Percentiles rank a stretch among this genome's conserved stretches.
Evolutionary conservation across 495 filamentous ascomycete genomes (phyloP).

Genomic region (Cetradonia linearis): DNA sequence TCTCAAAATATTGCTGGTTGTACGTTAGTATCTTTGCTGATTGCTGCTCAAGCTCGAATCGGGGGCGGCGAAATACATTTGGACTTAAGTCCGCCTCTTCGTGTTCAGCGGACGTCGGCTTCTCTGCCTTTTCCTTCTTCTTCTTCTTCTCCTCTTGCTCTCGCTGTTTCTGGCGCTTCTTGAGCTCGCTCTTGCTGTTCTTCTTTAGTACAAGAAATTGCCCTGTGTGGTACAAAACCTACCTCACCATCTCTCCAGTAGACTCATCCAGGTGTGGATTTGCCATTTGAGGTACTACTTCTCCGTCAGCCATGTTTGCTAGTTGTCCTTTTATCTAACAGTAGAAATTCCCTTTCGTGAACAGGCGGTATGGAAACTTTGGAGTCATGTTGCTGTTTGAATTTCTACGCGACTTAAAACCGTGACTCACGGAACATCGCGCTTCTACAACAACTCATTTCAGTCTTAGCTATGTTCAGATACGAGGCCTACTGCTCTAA

Average conservation of each 20-base stretch:
- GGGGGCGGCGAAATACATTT: slow-evolving; percentile 50
- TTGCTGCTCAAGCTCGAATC: background rate
- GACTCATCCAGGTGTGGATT: slow-evolving; percentile 49
- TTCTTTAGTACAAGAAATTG: background rate
- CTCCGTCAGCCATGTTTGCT: slow-evolving; percentile 1
- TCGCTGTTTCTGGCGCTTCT: slow-evolving; percentile 90
- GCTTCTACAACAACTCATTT: background rate
- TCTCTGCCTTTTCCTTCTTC: slow-evolving; percentile 67
- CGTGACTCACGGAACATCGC: background rate
- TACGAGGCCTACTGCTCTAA: background rate
- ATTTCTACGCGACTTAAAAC: background rate
- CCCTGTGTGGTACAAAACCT: background rate
- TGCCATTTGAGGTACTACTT: background rate
- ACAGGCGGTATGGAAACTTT: background rate
- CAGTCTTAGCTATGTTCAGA: background rate
- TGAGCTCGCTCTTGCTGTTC: slow-evolving; percentile 77
- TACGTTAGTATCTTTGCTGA: background rate
- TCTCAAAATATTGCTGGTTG: slow-evolving; percentile 89
- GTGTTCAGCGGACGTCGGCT: slow-evolving; percentile 58
- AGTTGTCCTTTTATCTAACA: background rate
- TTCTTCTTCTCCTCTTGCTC: slow-evolving; percentile 79
- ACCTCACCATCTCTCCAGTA: slow-evolving; percentile 62
- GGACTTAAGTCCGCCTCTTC: slow-evolving; percentile 74
- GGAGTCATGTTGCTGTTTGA: background rate
- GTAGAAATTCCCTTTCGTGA: background rate